Evolutionary conservation across 768 basidiomycete species (phyloP), one percentile per base, ranked within the genome.

Genomic region (Calocera viscosa): DNA sequence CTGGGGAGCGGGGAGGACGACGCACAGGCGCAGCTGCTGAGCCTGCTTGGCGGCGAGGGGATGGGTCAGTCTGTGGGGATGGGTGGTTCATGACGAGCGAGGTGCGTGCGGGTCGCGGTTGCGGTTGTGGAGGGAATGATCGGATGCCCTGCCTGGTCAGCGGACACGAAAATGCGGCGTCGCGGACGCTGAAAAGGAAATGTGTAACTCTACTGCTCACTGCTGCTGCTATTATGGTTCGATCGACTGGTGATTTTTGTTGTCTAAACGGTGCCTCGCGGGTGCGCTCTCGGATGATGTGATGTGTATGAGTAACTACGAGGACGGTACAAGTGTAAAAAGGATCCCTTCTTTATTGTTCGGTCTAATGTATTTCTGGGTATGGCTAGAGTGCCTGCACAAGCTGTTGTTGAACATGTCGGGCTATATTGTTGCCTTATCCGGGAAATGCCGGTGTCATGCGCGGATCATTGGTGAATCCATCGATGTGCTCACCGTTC

Each of bases 351-450:
- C 24, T 47, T 47, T 47, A 47, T 60, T 2, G 53, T 14, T 32
- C 16, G 53, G 24, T 32, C 53, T 60, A 60, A 60, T 60, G 53
- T 60, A 60, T 60, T 60, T 60, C 19, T 60, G 16, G 43, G 53
- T 12, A 22, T 38, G 7, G 35, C 35, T 38, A 38, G 35, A 38
- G 35, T 38, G 35, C 35, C 14, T 38, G 35, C 35, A 5, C 35
- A n/a, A n/a, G n/a, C n/a, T n/a, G n/a, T n/a, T n/a, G 35, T 38
- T 38, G 35, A 38, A 38, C 35, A 38, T 5, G 7, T 38, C 14
- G 35, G 5, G 35, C 35, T 5, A 5, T 38, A 38, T 38, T 47
- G 43, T 47, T 47, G 19, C 43, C 43, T 19, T 47, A 47, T 47
- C 43, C 7, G 24, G 43, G 8, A 7, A 38, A 14, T 38, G 7